A percentile compares a stretch with the other conserved stretches of the same genome.
Conservation (phyloP, 495 filamentous ascomycete species). For the Xylaria acuta region DNA sequence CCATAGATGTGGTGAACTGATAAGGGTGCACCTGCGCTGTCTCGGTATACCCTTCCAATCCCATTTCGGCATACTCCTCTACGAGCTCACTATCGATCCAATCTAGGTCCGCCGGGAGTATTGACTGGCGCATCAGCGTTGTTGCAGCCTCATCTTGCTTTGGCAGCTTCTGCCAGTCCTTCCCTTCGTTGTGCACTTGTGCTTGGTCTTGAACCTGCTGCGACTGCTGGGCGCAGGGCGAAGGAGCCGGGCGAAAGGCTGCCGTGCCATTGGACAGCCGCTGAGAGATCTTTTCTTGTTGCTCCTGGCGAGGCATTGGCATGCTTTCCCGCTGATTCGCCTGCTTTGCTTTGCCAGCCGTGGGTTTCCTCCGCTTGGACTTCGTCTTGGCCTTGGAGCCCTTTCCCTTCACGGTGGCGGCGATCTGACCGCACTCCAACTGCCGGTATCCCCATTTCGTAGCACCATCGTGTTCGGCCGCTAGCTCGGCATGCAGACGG, state of each 20-base stretch:
- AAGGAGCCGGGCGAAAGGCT: too few relatives aligned
- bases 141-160: conserved; percentile 72
- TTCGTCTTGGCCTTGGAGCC: conserved; percentile 40
- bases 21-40: conserved; percentile 96
- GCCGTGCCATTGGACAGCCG: background rate
- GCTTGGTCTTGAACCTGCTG: background rate
- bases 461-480: conserved; percentile 82
- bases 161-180: conserved; percentile 66
- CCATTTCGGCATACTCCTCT: conserved; percentile 81
- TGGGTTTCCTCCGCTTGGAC: conserved; percentile 34
- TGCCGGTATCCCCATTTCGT: conserved; percentile 88
- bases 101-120: conserved; percentile 79
- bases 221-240: background rate
- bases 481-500: conserved; percentile 79
- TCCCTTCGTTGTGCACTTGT: conserved; percentile 28
- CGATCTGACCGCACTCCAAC: conserved; percentile 76
- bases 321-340: conserved; percentile 33
- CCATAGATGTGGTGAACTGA: conserved; percentile 88
- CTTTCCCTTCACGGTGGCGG: conserved; percentile 58
- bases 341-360: conserved; percentile 33
- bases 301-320: conserved; percentile 25
- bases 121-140: conserved; percentile 63
- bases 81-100: conserved; percentile 79
- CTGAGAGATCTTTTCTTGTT: conserved; percentile 8
- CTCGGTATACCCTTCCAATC: conserved; percentile 63